phyloP scores from a whole-genome alignment of 2,329 filamentous ascomycete genomes.

The Dryadomyces quercivorus region DNA sequence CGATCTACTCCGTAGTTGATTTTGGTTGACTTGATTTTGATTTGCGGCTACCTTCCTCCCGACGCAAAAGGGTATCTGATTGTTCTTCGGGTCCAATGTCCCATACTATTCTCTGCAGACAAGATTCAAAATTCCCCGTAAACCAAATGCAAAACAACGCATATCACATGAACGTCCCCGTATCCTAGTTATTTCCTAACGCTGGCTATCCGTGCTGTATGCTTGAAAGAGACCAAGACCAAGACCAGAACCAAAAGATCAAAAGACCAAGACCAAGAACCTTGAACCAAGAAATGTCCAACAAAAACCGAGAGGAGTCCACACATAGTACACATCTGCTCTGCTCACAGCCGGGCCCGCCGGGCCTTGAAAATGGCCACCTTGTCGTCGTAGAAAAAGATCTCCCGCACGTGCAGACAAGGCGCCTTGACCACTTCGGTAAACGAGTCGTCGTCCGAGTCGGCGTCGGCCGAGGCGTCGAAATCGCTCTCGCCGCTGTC shows the following conservation, averaged over 20 bases:
- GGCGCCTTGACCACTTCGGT: conserved; percentile 27
- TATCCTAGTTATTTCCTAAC: too few species aligned
- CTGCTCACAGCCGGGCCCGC: conserved; percentile 39
- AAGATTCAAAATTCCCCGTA: too few species aligned
- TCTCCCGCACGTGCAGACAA: conserved; percentile 58
- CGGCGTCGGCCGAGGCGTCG: conserved; percentile 11
- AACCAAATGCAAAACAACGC: background rate
- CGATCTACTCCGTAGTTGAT: too few species aligned
- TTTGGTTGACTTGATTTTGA: too few species aligned
- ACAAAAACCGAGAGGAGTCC: background rate
- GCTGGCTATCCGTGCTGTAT: background rate
- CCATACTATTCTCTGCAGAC: too few species aligned
- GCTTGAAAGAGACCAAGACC: background rate
- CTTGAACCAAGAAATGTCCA: too few species aligned
- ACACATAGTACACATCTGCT: background rate
- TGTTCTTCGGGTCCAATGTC: background rate
- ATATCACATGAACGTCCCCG: background rate
- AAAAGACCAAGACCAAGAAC: too few species aligned
- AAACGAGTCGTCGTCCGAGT: conserved; percentile 28
- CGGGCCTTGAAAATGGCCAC: conserved; percentile 69
- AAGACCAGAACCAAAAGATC: too few species aligned
- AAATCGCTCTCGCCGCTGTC: conserved; percentile 15
- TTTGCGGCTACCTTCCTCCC: too few species aligned
- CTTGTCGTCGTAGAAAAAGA: conserved; percentile 76
- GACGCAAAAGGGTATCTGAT: background rate